phyloP scores from a whole-genome alignment of 352 stramenopile genomes.

The Phytopythium ostracodes region DNA sequence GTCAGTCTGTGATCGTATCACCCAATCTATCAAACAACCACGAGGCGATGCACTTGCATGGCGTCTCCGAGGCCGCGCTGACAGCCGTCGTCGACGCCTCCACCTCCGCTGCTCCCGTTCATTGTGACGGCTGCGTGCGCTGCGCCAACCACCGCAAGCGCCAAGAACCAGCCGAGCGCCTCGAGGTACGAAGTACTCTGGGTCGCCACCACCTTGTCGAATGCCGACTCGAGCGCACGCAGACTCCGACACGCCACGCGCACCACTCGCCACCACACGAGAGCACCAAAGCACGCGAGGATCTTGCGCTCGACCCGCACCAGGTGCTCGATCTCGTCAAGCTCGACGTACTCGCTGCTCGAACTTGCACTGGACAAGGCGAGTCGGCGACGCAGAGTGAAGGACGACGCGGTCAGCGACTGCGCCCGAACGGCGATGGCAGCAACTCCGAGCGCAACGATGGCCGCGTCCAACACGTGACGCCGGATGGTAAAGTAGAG shows the following conservation, averaged over 20 bases:
- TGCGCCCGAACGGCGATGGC: conserved; percentile 31
- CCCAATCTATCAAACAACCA: background rate
- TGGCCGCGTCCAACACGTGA: conserved; percentile 50
- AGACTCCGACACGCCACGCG: conserved; percentile 36
- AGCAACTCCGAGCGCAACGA: conserved; percentile 37
- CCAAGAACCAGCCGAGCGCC: conserved; percentile 2
- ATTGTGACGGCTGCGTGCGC: background rate
- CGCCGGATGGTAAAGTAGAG: conserved; percentile 58
- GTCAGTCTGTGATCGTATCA: background rate
- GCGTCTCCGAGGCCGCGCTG: background rate
- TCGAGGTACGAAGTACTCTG: conserved; percentile 9
- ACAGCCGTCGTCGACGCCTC: background rate
- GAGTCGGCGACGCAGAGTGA: conserved; percentile 31
- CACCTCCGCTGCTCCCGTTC: background rate
- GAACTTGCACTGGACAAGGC: conserved; percentile 9
- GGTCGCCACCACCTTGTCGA: conserved; percentile 41
- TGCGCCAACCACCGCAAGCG: background rate
- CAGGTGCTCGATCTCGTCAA: conserved; percentile 23
- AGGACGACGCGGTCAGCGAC: conserved; percentile 27
- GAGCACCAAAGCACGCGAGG: conserved; percentile 29
- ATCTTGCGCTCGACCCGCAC: conserved; percentile 29
- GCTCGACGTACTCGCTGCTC: conserved; percentile 29
- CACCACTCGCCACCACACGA: conserved; percentile 64
- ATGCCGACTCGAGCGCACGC: conserved; percentile 32
- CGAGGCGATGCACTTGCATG: background rate